Base-by-base conservation (phyloP, 2,329 filamentous ascomycete species). In the Huntiella bhutanensis region DNA sequence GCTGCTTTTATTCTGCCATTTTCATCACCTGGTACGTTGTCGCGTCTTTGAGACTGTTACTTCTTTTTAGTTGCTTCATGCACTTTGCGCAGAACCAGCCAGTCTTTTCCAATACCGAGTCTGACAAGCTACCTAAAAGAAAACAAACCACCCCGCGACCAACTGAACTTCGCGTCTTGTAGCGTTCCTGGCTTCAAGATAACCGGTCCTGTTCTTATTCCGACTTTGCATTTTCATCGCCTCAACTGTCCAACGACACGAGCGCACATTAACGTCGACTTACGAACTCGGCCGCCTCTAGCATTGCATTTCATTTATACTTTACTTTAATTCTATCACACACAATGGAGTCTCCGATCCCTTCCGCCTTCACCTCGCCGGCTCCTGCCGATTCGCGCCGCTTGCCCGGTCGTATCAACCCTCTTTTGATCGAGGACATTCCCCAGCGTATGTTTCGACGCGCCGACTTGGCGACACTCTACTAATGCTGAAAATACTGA, bases 391-490 rank as follows among this genome's bases (percentile, higher is more conserved):
- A 46, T 19, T 49, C 52, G 42, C 52, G 71, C 57, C 59, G 58
- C 41, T 65, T 82, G 46, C 77, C 77, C 13, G 64, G 65, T 54
- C 64, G 64, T 60, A 65, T 67, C 55, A 82, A 82, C 59, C 74
- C 72, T 52, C 65, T 80, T 49, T 68, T 82, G 59, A 67, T 70
- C 33, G 70, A 74, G 46, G 69, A 75, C 53, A 66, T 77, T 49
- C 77, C 77, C 35, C 48, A 48, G 36, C 49, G 53, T 54, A 53
- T 39, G 48, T 45, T 38, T 15, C 11, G 17, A 17, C 40, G 40
- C 47, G 43, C 39, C 28, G 11, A 34, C 33, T 37, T 34, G 10
- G 35, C n/a, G 13, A 19, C 11, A 28, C 15, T 5, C 28, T 32
- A 11, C 5, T 7, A 16, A 39, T 28, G 22, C 40, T 51, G 33